Base-by-base conservation (phyloP, 352 stramenopile genomes). In the Thalassiosira mediterranea region DNA sequence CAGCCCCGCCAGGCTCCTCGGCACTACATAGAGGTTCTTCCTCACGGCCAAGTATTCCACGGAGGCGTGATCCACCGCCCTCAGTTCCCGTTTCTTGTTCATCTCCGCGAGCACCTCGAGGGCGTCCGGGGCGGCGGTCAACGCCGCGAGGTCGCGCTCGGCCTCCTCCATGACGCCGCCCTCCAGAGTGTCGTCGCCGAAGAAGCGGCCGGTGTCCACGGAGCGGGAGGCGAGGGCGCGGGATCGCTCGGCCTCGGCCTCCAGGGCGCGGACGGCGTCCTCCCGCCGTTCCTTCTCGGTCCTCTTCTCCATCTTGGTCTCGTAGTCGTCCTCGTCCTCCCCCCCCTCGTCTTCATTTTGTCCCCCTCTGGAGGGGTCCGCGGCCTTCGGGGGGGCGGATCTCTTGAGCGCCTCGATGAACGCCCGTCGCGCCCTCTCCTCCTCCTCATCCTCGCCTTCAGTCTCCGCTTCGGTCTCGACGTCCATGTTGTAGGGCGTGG, bases 1-100 rank as follows among this genome's bases (percentile, higher is more conserved):
- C 48, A 98, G 81, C 23, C 68, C 86, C 31, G 95, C 95, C 60
- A 99, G 92, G 38, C 95, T 93, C 46, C 95, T 94, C 11, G 97
- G 97, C 15, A 98, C 93, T 13, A 99, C 95, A 74, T 99, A 99
- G 32, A 99, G 96, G 75, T 99, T 98, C 89, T 99, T 99, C 49
- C 97, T 93, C 72, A 99, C 97, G 5, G 91, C 70, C 11, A 98
- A 82, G 72, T 99, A 99, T 31, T 98, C 94, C 19, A 99, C 94
- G 63, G 93, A 90, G 3, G 85, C 89, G 79, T 99, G 97, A 82
- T 99, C 97, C 4, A 99, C 95, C 0, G 95, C 84, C 72, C 98
- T 96, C 32, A 92, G 78, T 67, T 93, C 87, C 57, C 93, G 92
- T 66, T 91, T 91, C 54, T 92, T 93, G 46, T 92, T 91, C 34